phyloP scores from a whole-genome alignment of 495 filamentous ascomycete species.

The Astrothelium macrocarpum region DNA sequence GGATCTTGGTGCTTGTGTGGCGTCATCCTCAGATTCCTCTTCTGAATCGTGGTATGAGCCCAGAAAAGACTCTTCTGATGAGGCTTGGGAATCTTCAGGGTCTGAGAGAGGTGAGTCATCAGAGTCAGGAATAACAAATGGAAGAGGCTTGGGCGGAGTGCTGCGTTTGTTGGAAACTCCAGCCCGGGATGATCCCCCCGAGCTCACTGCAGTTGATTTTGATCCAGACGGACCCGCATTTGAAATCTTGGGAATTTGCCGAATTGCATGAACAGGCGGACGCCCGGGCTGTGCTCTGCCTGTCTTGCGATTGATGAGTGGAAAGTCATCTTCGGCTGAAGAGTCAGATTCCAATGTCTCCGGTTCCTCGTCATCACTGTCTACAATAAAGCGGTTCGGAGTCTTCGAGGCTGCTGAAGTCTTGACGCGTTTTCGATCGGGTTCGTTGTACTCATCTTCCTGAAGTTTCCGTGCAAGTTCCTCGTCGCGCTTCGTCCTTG shows the following conservation, averaged over 20 bases:
- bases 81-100: not conserved
- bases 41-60: slow-evolving; percentile 4
- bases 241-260: not conserved
- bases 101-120: slow-evolving; percentile 9
- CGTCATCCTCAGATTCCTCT: slow-evolving; percentile 2
- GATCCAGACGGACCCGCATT: not conserved
- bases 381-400: slow-evolving; percentile 19
- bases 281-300: not conserved
- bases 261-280: not conserved
- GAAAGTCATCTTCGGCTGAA: slow-evolving; percentile 12
- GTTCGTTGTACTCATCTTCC: slow-evolving; percentile 47
- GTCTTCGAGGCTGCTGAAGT: slow-evolving; percentile 25
- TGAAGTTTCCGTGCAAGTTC: slow-evolving; percentile 52
- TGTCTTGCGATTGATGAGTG: slow-evolving; percentile 4
- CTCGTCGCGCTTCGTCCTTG: slow-evolving; percentile 38
- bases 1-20: not conserved
- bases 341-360: slow-evolving; percentile 10
- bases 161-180: not conserved
- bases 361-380: slow-evolving; percentile 15
- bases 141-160: not conserved
- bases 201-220: no score
- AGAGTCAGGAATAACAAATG: not conserved
- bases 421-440: slow-evolving; percentile 12
- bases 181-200: not conserved
- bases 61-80: not conserved